Evolutionary conservation across 2,329 filamentous ascomycete genomes (phyloP), one percentile per base, ranked within the genome.

Genomic region (Sporothrix euskadiensis): DNA sequence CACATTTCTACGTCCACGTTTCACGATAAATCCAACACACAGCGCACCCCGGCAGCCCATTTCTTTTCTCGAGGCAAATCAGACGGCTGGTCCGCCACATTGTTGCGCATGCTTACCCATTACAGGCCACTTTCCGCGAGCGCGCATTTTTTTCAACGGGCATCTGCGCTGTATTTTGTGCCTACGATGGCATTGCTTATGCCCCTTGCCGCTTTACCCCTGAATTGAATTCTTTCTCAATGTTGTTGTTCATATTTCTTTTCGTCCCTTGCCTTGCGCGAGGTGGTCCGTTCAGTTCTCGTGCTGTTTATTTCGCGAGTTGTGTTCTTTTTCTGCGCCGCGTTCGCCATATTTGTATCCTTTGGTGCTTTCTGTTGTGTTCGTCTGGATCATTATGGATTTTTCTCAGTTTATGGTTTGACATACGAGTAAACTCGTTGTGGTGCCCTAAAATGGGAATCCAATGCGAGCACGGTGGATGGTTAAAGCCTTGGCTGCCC

Each of bases 191-290:
- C 12, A 44, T 44, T 12, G 9, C 22, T 12, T 4, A 30, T 66
- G 61, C 39, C 30, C 39, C 61, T 30, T 66, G 61, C 39, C 61
- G 61, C 61, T 30, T 66, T 66, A 66, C 61, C 61, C 61, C 61
- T 66, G 61, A 66, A 66, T 47, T 47, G 22, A 47, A n/a, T 39
- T 22, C 10, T 39, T 44, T 8, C 22, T 30, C 35, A 39, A 9
- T n/a, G n/a, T 12, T 39, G 14, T 4, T 47, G 4, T 41, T 41
- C 32, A 12, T 16, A n/a, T 30, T 30, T 30, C 12, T n/a, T 16
- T 4, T 4, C 26, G n/a, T 41, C 61, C 57, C 57, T 12, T 19
- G 39, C 57, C 57, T 12, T 19, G 39, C 39, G 61, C n/a, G 14
- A 66, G 39, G 3, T 9, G 39, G 39, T 22, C 61, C 39, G 61